Evolutionary conservation across 495 filamentous ascomycete genomes (phyloP), one percentile per base, ranked within the genome.

Genomic region (Penicillium canariense): DNA sequence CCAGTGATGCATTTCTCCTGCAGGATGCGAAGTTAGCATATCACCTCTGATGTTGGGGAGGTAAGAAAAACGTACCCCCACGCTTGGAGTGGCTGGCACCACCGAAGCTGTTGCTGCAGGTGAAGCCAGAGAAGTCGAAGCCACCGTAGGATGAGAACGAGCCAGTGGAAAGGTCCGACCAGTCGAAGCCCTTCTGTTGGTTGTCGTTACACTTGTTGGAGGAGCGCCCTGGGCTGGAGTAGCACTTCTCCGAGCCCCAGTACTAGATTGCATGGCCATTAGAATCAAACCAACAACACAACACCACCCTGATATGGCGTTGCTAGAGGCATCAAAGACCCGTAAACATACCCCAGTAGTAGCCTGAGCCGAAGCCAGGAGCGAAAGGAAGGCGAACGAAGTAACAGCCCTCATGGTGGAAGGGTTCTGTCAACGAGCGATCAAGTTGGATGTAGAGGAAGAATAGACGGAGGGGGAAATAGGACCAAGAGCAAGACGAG

Each of bases 111-210:
- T 81, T 74, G 36, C 71, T 70, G 74, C 86, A 91, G 28, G 69
- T 73, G 72, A 86, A 95, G 52, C 87, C 88, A 30, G 69, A 76
- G 79, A 92, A 96, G 54, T 75, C 74, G 63, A 91, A 87, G 64
- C 81, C 84, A 26, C 78, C 83, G 67, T 90, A 96, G n/a, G 64
- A 60, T 36, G 64, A 65, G 72, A 95, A 86, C n/a, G 68, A 65
- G 26, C 90, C 91, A 25, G 68, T 39, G 39, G 65, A 55, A 4
- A 94, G 80, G 58, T 81, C 81, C 42, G 66, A 67, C 82, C 86
- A 96, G 78, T 86, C 79, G 63, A 87, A 90, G 32, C 92, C 91
- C 17, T 60, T 58, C 22, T 75, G 67, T 70, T 92, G 87, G 50
- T 85, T 60, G 14, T 80, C 66, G 44, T 78, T 84, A 76, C 91